Evolutionary conservation across 176 grass and related monocot species (phyloP).

Genomic region (Hordeum vulgare): DNA sequence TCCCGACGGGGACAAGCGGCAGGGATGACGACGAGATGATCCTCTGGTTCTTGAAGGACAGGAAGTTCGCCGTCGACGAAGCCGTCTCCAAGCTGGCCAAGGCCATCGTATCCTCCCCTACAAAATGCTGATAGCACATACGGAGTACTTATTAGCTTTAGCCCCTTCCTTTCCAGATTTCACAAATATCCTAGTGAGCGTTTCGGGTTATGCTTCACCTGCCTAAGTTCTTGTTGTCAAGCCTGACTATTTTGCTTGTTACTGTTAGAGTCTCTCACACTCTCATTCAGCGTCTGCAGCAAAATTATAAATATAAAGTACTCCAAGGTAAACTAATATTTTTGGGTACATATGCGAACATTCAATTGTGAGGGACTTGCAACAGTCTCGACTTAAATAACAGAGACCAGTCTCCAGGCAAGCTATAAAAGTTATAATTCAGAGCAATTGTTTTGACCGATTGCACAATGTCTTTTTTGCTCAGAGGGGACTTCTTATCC

Average conservation of each 20-base stretch:
- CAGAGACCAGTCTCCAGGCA: background rate
- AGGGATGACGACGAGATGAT: constrained; percentile 93
- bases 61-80: constrained; percentile 69
- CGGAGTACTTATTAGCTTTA: background rate
- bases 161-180: background rate
- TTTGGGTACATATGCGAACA: background rate
- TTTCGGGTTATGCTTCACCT: background rate
- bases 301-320: background rate
- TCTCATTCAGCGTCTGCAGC: background rate
- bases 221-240: background rate
- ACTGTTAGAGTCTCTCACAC: background rate
- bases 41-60: constrained; percentile 85
- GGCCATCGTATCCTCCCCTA: constrained; percentile 66
- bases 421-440: background rate
- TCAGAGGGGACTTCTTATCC: background rate
- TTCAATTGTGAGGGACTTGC: background rate
- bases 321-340: background rate
- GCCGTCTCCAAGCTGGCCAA: constrained; percentile 60
- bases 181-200: background rate
- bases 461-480: background rate
- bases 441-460: background rate
- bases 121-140: background rate
- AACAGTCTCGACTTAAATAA: background rate
- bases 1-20: constrained; percentile 60
- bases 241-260: background rate